These are phyloP conservation scores for Fibroporia radiculosa DNA, from an alignment of 768 basidiomycete species.

Conservation along the genomic window DNA sequence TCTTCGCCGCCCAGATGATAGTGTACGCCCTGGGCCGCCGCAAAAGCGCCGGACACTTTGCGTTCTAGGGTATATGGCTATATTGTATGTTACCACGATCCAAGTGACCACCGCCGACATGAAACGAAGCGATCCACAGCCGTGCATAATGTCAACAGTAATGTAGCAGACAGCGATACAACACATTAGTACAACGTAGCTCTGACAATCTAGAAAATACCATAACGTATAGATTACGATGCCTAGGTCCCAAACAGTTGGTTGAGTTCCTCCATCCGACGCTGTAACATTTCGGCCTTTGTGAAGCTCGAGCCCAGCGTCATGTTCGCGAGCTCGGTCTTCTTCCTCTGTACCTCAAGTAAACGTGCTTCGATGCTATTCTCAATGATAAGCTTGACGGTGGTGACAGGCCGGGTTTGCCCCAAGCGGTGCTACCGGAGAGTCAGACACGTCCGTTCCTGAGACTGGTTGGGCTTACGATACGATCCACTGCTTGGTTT, in stretches of 20 bases:
- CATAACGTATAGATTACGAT: slow-evolving; percentile 12
- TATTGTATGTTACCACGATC: too few relatives aligned
- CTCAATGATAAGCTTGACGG: slow-evolving; percentile 89
- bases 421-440: slow-evolving; percentile 81
- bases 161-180: slow-evolving; percentile 1
- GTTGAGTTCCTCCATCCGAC: slow-evolving; percentile 82
- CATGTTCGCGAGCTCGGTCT: slow-evolving; percentile 90
- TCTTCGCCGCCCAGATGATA: slow-evolving; percentile 74
- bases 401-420: slow-evolving; percentile 86
- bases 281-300: slow-evolving; percentile 81
- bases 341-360: slow-evolving; percentile 90
- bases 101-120: too few relatives aligned
- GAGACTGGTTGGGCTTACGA: slow-evolving; percentile 45
- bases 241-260: slow-evolving; percentile 53
- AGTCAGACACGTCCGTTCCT: background rate
- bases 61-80: slow-evolving; percentile 37
- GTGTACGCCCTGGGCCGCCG: slow-evolving; percentile 71
- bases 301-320: slow-evolving; percentile 82
- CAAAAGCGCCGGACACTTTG: slow-evolving; percentile 69
- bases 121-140: too few relatives aligned
- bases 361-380: slow-evolving; percentile 90
- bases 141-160: too few relatives aligned
- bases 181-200: background rate
- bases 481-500: slow-evolving; percentile 96
- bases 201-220: slow-evolving; percentile 5